phyloP scores from a whole-genome alignment of 2,329 filamentous ascomycete species.

The Trichophyton rubrum region DNA sequence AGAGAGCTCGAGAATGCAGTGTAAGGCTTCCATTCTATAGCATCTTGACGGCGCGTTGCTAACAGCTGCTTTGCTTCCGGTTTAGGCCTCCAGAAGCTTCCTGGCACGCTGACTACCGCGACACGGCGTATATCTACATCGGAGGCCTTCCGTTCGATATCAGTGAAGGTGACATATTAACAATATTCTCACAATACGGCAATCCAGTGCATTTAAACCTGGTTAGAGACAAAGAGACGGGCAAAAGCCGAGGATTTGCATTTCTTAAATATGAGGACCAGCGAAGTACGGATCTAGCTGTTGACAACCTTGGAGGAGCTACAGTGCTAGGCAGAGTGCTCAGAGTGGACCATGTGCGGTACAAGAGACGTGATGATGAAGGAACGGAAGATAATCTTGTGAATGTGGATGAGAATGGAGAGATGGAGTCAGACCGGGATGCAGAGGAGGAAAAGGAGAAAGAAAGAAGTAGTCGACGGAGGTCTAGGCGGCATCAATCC shows the following conservation, averaged over 20 bases:
- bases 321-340: conserved; percentile 68
- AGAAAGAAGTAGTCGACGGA: conserved; percentile 12
- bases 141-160: conserved; percentile 86
- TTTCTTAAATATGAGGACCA: conserved; percentile 99
- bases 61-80: background rate
- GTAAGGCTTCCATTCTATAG: conserved; percentile 36
- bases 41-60: background rate
- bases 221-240: conserved; percentile 86
- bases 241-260: conserved; percentile 85
- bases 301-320: conserved; percentile 86
- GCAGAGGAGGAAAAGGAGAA: conserved; percentile 24
- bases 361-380: conserved; percentile 71
- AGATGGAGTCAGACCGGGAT: conserved; percentile 21
- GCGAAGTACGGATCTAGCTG: conserved; percentile 84
- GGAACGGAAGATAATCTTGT: conserved; percentile 40
- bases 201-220: conserved; percentile 91
- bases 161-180: conserved; percentile 88
- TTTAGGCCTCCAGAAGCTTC: conserved; percentile 67
- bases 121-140: conserved; percentile 93
- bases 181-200: conserved; percentile 94
- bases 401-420: conserved; percentile 27
- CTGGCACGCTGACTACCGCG: conserved; percentile 95
- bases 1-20: conserved; percentile 82
- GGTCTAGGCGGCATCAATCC: conserved; percentile 15
- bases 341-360: conserved; percentile 83